Conservation (phyloP, 75 land plant genomes). For the Ceratopteris richardii region DNA sequence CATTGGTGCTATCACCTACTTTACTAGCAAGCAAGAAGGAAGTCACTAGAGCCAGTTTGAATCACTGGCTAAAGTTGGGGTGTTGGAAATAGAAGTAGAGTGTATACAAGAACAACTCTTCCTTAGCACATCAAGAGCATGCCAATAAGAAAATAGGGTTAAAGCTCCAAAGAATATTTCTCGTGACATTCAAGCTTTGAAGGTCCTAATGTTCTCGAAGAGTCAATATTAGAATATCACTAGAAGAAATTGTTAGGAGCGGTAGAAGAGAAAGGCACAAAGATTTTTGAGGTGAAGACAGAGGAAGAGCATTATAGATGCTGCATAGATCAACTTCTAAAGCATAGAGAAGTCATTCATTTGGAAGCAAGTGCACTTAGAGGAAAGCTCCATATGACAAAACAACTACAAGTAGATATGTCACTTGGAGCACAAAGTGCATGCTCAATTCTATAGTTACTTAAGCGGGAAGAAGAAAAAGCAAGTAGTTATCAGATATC, state of each 20-base stretch:
- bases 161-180: neutral
- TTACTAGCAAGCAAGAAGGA: neutral
- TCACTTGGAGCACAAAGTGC: neutral
- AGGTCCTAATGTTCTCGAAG: neutral
- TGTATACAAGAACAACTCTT: neutral
- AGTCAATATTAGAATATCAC: neutral
- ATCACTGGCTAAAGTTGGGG: neutral
- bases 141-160: neutral
- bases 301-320: neutral
- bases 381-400: neutral
- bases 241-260: neutral
- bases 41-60: neutral
- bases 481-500: neutral
- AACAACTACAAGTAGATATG: neutral
- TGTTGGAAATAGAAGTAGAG: neutral
- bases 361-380: neutral
- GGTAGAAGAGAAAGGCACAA: neutral
- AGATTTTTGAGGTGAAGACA: neutral
- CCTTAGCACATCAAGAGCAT: neutral
- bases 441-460: neutral
- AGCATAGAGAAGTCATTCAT: neutral
- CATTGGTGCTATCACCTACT: neutral
- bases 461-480: slow-evolving; percentile 1
- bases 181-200: neutral
- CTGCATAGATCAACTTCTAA: slow-evolving; percentile 1